A percentile compares a stretch with the other conserved stretches of the same genome.
Conservation (phyloP, 2,329 filamentous ascomycete genomes). For the Ophiocordyceps robertsii region DNA sequence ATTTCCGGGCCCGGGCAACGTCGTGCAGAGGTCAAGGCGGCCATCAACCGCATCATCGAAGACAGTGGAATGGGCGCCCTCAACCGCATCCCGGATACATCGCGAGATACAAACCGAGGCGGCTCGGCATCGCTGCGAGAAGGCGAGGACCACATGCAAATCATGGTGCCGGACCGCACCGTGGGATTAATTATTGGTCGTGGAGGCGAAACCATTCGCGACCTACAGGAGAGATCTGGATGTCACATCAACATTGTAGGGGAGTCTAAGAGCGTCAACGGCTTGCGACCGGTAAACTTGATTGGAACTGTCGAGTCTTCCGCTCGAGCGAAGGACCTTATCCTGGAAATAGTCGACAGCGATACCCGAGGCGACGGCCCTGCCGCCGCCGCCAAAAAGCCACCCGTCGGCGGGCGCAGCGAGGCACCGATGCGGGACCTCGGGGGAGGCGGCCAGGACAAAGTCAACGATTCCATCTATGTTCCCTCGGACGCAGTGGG, state of each 20-base stretch:
- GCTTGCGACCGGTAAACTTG: conserved; percentile 77
- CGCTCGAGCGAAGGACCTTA: conserved; percentile 68
- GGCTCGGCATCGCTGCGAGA: conserved; percentile 47
- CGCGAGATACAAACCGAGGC: conserved; percentile 23
- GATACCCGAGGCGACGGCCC: conserved; percentile 52
- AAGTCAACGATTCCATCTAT: conserved; percentile 69
- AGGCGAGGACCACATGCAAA: conserved; percentile 76
- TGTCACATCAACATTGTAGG: conserved; percentile 93
- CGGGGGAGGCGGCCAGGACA: conserved; percentile 34
- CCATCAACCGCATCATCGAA: conserved; percentile 79
- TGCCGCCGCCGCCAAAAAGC: conserved; percentile 16
- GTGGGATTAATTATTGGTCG: conserved; percentile 91
- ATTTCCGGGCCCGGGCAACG: conserved; percentile 63
- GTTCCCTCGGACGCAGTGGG: conserved; percentile 86
- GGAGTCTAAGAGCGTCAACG: conserved; percentile 86
- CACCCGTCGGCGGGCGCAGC: conserved; percentile 15
- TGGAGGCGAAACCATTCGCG: conserved; percentile 82
- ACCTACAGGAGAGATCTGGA: conserved; percentile 81
- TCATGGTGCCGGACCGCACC: conserved; percentile 89
- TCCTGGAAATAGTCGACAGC: conserved; percentile 89
- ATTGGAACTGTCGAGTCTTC: conserved; percentile 68
- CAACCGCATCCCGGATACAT: conserved; percentile 28
- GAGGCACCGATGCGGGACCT: conserved; percentile 19
- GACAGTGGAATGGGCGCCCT: conserved; percentile 47
- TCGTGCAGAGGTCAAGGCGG: conserved; percentile 64